Base-by-base conservation (phyloP, 225 moss, liverwort and hornwort species). In the Ulota crispa region DNA sequence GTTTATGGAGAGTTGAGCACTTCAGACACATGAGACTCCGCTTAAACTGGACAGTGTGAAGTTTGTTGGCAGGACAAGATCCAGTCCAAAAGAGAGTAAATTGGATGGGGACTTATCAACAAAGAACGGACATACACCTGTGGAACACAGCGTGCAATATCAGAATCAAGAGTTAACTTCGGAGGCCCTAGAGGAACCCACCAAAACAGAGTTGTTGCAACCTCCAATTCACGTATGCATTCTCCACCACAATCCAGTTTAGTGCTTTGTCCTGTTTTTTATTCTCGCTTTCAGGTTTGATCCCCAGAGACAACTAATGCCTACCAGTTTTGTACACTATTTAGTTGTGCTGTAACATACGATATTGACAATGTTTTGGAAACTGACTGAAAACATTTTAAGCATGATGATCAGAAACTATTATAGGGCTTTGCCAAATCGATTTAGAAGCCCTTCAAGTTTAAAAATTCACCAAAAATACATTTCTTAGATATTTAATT, bases 1-100 rank as follows among this genome's bases (percentile, higher is more conserved):
- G 31, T 39, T 56, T 24, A 21, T 42, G 52, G 12, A 63, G 62
- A 76, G 54, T 68, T 68, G 31, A 21, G 64, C 12, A 32, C 18
- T 74, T 28, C 23, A 72, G 50, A 79, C 59, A 80, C 74, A 68
- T 88, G 86, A 78, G 81, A 87, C 82, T 79, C 79, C 66, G 79
- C 88, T 92, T 83, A 89, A 90, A 87, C 90, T 91, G 84, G 91
- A 87, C 81, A 87, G 68, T 89, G 83, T 92, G 98, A 99, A 95
- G 94, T 92, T 94, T 86, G 78, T 88, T 99, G 96, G 93, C 95
- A 94, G 98, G 93, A 93, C 86, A 89, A 94, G 86, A 88, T 89
- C 93, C 61, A 90, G 89, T 85, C 80, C 86, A 86, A 89, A 83
- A 90, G 92, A 90, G 74, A 90, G 81, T 72, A 91, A 74, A 63